Evolutionary conservation across 495 filamentous ascomycete species (phyloP).

Genomic region (Bathelium albidoporum): DNA sequence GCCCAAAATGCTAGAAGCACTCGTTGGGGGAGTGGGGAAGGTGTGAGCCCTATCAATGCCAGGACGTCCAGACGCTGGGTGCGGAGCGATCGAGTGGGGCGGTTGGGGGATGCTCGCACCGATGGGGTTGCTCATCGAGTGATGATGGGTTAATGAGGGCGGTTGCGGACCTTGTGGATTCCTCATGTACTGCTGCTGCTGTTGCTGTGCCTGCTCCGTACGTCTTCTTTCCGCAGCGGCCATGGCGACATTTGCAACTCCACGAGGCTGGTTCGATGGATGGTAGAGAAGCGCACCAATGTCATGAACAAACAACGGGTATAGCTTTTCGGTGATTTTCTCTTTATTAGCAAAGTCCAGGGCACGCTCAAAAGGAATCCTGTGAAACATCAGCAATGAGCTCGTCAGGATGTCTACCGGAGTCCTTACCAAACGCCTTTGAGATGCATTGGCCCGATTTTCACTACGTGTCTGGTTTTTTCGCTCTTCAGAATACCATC

Average conservation of each 20-base stretch:
- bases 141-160: slow-evolving; percentile 58
- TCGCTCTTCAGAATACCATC: slow-evolving; percentile 98
- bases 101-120: slow-evolving; percentile 53
- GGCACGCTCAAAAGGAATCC: slow-evolving; percentile 95
- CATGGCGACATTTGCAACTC: slow-evolving; percentile 60
- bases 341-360: slow-evolving; percentile 98
- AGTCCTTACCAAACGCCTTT: slow-evolving; percentile 90
- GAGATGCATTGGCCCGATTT: slow-evolving; percentile 97
- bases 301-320: slow-evolving; percentile 95
- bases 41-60: slow-evolving; percentile 72
- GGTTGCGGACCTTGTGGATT: slow-evolving; percentile 49
- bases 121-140: slow-evolving; percentile 62
- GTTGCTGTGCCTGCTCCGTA: slow-evolving; percentile 33
- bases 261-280: slow-evolving; percentile 69
- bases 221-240: slow-evolving; percentile 72
- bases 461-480: slow-evolving; percentile 91
- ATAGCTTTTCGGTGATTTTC: slow-evolving; percentile 92
- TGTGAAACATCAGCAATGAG: slow-evolving; percentile 31
- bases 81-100: slow-evolving; percentile 65
- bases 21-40: slow-evolving; percentile 89
- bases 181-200: slow-evolving; percentile 34
- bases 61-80: slow-evolving; percentile 57
- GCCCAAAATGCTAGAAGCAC: slow-evolving; percentile 79
- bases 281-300: slow-evolving; percentile 92
- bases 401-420: slow-evolving; percentile 10